Base-by-base conservation (phyloP, 176 grass and related monocot species). In the Cenchrus purpureus region DNA sequence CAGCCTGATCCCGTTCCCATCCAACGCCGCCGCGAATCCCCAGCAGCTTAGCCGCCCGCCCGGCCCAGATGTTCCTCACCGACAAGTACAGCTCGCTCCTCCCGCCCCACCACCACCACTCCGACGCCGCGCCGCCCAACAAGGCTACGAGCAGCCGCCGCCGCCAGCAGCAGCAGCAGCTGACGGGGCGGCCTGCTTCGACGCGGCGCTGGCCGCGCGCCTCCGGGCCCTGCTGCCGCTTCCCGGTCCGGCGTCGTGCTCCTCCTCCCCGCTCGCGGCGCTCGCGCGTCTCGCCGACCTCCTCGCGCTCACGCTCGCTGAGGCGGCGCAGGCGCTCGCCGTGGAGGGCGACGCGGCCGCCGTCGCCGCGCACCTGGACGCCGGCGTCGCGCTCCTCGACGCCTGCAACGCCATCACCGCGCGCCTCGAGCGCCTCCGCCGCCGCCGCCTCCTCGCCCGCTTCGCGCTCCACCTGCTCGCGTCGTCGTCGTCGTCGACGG, bases 401-500 rank as follows among this genome's bases (percentile, higher is more conserved):
- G 77, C 89, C 57, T 91, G 89, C 91, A 95, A 93, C 87, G 80
- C 89, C 28, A 85, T 90, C 79, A 54, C 93, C 54, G 89, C 83
- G 12, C 78, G 86, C 76, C 61, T 88, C 12, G 85, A 93, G 29
- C 59, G 20, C 14, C 84, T 98, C 67, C 87, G 87, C 48, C 89
- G 79, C 15, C 93, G 88, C 63, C 87, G 88, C 85, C 92, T 94
- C 32, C 82, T 90, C 60, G 79, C 94, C 31, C 76, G 91, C 40
- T 66, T 98, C 77, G 89, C 96, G 44, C 83, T 98, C 64, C 89
- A 91, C 83, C 85, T 90, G 25, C 85, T 93, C 40, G 19, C 87
- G 2, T 83, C 80, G 34, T 37, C 34, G 37, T 4, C 37, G 6
- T 22, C 61, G 55, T 40, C 79, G 3, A 37, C 89, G 7, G 32